phyloP scores from a whole-genome alignment of 2,329 filamentous ascomycete genomes.

The Aspergillus fijiensis region DNA sequence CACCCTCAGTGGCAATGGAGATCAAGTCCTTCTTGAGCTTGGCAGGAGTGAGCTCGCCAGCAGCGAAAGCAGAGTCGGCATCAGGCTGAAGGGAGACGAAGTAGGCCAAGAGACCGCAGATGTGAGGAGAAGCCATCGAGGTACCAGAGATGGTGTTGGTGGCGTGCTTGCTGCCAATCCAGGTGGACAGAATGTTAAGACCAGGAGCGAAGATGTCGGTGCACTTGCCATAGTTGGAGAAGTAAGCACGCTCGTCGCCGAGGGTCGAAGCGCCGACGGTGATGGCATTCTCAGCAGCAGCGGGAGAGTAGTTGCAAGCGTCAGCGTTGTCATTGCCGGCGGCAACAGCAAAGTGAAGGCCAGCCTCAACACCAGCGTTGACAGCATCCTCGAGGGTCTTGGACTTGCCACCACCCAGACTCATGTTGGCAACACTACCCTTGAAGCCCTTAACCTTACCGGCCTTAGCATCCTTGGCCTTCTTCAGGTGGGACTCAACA shows the following conservation, averaged over 20 bases:
- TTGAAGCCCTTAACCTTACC: conserved; percentile 97
- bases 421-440: conserved; percentile 99
- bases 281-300: conserved; percentile 84
- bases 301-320: conserved; percentile 98
- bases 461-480: conserved; percentile 74
- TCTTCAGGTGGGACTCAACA: conserved; percentile 72
- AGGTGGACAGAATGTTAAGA: conserved; percentile 95
- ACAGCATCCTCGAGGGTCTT: conserved; percentile 85
- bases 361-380: conserved; percentile 86
- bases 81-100: conserved; percentile 93
- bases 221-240: conserved; percentile 99
- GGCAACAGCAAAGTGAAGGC: conserved; percentile 96
- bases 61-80: conserved; percentile 84
- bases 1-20: conserved; percentile 73
- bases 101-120: conserved; percentile 95
- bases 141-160: conserved; percentile 99
- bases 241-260: conserved; percentile 95
- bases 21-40: conserved; percentile 91
- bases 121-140: conserved; percentile 97
- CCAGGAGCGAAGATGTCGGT: conserved; percentile 99
- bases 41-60: conserved; percentile 85
- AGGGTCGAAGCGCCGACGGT: conserved; percentile 95
- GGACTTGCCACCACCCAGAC: conserved; percentile 95
- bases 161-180: conserved; percentile 94
- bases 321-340: conserved; percentile 99